Evolutionary conservation across 1,139 yeast species (phyloP).

Genomic region (Meyerozyma elateridarum): DNA sequence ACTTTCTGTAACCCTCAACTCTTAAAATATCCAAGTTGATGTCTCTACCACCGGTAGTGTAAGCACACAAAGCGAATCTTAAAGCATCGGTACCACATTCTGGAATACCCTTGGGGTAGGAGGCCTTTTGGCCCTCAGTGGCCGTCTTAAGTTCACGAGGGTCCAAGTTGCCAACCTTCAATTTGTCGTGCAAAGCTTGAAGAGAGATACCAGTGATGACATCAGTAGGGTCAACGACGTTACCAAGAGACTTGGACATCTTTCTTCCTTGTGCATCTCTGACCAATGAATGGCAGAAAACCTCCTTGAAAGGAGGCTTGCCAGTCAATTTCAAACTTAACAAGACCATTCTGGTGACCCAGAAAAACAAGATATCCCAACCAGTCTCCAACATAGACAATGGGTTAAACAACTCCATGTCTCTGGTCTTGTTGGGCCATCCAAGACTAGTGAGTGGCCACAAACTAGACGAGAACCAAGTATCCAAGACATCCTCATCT

Average conservation of each 20-base stretch:
- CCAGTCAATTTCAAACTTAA: constrained; percentile 89
- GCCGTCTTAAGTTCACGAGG: constrained; percentile 87
- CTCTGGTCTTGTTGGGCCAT: constrained; percentile 82
- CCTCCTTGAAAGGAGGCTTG: constrained; percentile 88
- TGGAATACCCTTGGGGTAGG: constrained; percentile 96
- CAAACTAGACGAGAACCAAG: constrained; percentile 97
- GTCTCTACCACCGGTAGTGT: constrained; percentile 98
- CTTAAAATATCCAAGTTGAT: constrained; percentile 93
- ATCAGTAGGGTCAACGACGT: constrained; percentile 92
- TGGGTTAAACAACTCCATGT: constrained; percentile 77
- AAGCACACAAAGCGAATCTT: constrained; percentile 97
- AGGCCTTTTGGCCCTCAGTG: constrained; percentile 76
- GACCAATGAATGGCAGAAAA: constrained; percentile 95
- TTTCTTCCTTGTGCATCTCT: constrained; percentile 99
- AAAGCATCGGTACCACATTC: constrained; percentile 99
- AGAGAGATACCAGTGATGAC: constrained; percentile 86
- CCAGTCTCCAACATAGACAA: constrained; percentile 96
- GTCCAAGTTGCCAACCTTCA: constrained; percentile 79
- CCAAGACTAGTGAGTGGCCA: constrained; percentile 98
- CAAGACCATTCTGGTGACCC: constrained; percentile 97
- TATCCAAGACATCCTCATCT: constrained; percentile 97
- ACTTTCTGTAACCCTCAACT: constrained; percentile 98
- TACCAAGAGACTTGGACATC: constrained; percentile 97
- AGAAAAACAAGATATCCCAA: constrained; percentile 98
- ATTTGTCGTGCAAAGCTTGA: constrained; percentile 73